Conservation (phyloP, 1,284 basidiomycete species). For the Cystobasidium slooffiae region DNA sequence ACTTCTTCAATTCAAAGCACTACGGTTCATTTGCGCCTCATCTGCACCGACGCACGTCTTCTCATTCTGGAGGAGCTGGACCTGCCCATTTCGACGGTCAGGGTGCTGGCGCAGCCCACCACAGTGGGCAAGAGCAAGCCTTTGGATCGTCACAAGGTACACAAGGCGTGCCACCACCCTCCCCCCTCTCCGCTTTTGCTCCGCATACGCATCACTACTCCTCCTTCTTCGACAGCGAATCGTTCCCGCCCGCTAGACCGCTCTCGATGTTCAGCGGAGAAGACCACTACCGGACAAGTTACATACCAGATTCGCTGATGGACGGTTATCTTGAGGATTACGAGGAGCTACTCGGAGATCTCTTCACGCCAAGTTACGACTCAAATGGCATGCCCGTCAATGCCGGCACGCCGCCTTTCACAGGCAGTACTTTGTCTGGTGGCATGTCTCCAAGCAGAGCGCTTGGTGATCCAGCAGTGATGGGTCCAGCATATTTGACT, state of each 20-base stretch:
- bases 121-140: neutral
- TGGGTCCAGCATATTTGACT: slow-evolving; percentile 38
- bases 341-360: slow-evolving; percentile 62
- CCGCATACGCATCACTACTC: slow-evolving; percentile 44
- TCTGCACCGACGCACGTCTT: slow-evolving; percentile 51
- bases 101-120: neutral
- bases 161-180: slow-evolving; percentile 43
- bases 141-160: slow-evolving; percentile 22
- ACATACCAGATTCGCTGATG: slow-evolving; percentile 61
- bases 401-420: slow-evolving; percentile 9
- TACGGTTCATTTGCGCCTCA: slow-evolving; percentile 53
- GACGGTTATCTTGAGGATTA: slow-evolving; percentile 63
- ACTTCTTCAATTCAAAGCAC: slow-evolving; percentile 72
- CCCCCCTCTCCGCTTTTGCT: slow-evolving; percentile 50
- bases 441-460: slow-evolving; percentile 13
- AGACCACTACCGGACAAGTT: slow-evolving; percentile 53
- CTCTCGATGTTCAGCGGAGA: slow-evolving; percentile 55
- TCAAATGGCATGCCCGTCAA: slow-evolving; percentile 41
- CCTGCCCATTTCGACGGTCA: neutral
- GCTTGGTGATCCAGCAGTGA: slow-evolving; percentile 43
- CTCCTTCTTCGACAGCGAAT: slow-evolving; percentile 58
- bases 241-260: slow-evolving; percentile 60
- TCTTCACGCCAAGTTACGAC: slow-evolving; percentile 56
- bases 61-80: neutral
- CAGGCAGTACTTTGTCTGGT: neutral